Percentiles rank a stretch among this genome's conserved stretches.
Conservation (phyloP, 768 basidiomycete genomes). For the Cystofilobasidium capitatum region DNA sequence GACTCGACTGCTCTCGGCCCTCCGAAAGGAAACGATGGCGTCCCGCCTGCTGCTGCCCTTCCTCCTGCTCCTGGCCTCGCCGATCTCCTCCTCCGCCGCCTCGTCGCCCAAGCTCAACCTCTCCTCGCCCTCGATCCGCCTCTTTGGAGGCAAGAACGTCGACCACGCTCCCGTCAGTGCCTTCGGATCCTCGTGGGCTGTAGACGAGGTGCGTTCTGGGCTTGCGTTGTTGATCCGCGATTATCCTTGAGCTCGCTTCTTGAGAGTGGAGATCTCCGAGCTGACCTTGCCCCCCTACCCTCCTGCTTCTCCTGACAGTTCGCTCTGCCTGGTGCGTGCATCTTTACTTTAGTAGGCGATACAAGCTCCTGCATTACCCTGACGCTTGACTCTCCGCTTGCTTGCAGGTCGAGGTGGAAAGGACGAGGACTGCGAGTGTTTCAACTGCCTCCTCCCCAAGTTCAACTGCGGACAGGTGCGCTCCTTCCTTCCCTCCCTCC, state of each 20-base stretch:
- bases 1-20: neutral
- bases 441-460: conserved; percentile 87
- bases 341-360: neutral
- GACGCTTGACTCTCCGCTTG: neutral
- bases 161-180: conserved; percentile 5
- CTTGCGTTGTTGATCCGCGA: neutral
- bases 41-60: neutral
- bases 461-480: conserved; percentile 74
- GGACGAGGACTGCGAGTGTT: conserved; percentile 47
- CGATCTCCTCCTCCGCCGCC: neutral
- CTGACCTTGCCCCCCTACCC: neutral
- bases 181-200: neutral
- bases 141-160: neutral
- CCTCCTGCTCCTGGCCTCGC: neutral
- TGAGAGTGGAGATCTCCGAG: neutral
- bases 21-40: too few species aligned
- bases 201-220: neutral
- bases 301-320: neutral
- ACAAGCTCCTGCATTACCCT: neutral
- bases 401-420: conserved; percentile 12
- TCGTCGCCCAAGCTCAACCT: conserved; percentile 10
- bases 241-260: neutral
- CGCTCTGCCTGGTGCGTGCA: neutral
- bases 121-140: conserved; percentile 1
- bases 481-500: neutral